phyloP scores from a whole-genome alignment of 1,284 basidiomycete genomes.

The Ceratobasidium sp. region DNA sequence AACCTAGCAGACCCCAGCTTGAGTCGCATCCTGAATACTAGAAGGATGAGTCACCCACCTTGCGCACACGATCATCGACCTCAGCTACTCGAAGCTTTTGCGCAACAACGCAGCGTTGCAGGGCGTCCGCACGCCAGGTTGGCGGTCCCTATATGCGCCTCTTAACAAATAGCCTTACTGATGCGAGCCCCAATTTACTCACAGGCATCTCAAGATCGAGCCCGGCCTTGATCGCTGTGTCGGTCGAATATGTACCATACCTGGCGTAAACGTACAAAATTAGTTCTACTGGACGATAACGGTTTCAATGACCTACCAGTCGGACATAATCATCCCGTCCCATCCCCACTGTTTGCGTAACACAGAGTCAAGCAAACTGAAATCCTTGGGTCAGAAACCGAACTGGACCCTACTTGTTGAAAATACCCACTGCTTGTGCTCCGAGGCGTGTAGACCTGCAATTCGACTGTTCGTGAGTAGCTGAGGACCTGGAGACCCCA shows the following conservation, averaged over 20 bases:
- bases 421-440: conserved; percentile 35
- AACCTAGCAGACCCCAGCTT: neutral
- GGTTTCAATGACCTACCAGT: conserved; percentile 63
- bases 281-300: conserved; percentile 25
- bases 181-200: conserved; percentile 48
- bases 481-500: neutral
- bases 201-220: conserved; percentile 71
- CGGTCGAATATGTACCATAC: conserved; percentile 74
- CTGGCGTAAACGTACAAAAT: conserved; percentile 55
- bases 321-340: conserved; percentile 73
- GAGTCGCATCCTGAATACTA: conserved; percentile 43
- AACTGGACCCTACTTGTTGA: neutral
- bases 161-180: neutral
- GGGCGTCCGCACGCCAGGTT: conserved; percentile 65
- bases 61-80: conserved; percentile 55
- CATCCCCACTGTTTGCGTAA: conserved; percentile 78
- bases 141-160: conserved; percentile 59
- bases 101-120: conserved; percentile 59
- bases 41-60: conserved; percentile 54
- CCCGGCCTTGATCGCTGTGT: conserved; percentile 70
- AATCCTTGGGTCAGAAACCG: conserved; percentile 53
- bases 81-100: conserved; percentile 53
- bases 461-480: conserved; percentile 57
- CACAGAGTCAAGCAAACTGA: conserved; percentile 66
- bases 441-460: conserved; percentile 27